Evolutionary conservation across 352 stramenopile species (phyloP).

Genomic region (Phytophthora sansomeana): DNA sequence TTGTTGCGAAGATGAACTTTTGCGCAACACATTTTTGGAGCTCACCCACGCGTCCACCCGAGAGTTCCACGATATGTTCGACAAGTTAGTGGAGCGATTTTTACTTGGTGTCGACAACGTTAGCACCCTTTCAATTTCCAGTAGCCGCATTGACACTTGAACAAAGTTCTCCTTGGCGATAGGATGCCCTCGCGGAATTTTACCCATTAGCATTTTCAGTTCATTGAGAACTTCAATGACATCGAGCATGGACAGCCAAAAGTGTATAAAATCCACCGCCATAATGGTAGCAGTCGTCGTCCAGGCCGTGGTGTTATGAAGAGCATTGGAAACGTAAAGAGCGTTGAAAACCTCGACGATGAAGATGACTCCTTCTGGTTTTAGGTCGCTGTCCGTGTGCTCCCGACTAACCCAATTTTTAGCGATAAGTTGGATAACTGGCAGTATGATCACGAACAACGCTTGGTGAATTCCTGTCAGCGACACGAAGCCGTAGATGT

Average conservation of each 20-base stretch:
- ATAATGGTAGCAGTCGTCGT: conserved; percentile 37
- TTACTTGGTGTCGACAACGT: not conserved
- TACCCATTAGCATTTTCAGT: conserved; percentile 10
- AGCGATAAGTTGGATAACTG: conserved; percentile 48
- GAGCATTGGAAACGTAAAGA: conserved; percentile 48
- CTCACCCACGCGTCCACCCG: conserved; percentile 16
- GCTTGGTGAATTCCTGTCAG: conserved; percentile 30
- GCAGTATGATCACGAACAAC: conserved; percentile 42
- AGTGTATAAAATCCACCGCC: conserved; percentile 33
- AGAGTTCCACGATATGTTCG: conserved; percentile 4
- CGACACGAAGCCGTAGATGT: conserved; percentile 47
- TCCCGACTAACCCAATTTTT: conserved; percentile 51
- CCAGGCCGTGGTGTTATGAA: conserved; percentile 39
- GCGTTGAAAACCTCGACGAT: conserved; percentile 64
- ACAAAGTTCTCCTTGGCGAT: conserved; percentile 19
- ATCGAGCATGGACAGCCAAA: conserved; percentile 36
- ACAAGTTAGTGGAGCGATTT: not conserved
- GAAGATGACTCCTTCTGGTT: conserved; percentile 57
- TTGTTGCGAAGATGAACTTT: conserved; percentile 1
- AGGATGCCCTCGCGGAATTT: conserved; percentile 10
- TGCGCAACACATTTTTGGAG: conserved; percentile 1
- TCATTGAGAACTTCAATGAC: not conserved
- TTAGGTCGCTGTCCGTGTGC: conserved; percentile 32
- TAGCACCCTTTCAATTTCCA: conserved; percentile 5
- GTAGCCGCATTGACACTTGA: conserved; percentile 12